phyloP scores from a whole-genome alignment of 305 asterid species.

The Solanum hybrid region DNA sequence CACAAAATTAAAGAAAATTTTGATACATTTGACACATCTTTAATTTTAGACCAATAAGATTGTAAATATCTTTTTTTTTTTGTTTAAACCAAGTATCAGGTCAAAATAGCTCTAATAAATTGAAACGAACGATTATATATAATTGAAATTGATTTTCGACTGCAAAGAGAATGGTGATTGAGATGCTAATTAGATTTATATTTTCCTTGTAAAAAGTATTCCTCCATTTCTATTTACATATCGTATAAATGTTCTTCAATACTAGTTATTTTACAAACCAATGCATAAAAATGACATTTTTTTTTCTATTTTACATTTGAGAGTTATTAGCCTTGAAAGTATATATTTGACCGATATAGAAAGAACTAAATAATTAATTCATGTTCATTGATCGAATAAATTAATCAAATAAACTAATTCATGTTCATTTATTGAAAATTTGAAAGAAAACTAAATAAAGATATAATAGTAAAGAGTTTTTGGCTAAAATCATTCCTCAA shows the following conservation, averaged over 20 bases:
- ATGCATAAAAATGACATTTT: too few relatives aligned
- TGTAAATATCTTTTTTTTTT: too few relatives aligned
- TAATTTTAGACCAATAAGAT: background rate
- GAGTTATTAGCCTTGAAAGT: background rate
- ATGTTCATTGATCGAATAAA: background rate
- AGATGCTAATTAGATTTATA: background rate
- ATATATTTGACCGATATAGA: too few relatives aligned
- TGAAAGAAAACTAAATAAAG: background rate
- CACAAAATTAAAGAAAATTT: background rate
- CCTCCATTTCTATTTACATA: background rate
- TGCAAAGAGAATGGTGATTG: background rate
- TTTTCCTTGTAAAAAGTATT: background rate
- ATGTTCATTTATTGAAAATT: too few relatives aligned
- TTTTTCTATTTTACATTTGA: background rate
- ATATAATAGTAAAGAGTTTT: too few relatives aligned
- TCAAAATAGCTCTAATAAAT: background rate
- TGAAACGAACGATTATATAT: too few relatives aligned
- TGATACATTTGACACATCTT: too few relatives aligned
- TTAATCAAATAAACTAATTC: too few relatives aligned
- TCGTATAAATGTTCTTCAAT: background rate
- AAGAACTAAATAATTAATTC: background rate
- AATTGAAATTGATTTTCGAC: background rate
- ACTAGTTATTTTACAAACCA: background rate
- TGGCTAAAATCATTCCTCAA: too few relatives aligned
- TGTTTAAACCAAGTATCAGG: background rate